Base-by-base conservation (phyloP, 23 red algal genomes). In the Agarophyton chilense region DNA sequence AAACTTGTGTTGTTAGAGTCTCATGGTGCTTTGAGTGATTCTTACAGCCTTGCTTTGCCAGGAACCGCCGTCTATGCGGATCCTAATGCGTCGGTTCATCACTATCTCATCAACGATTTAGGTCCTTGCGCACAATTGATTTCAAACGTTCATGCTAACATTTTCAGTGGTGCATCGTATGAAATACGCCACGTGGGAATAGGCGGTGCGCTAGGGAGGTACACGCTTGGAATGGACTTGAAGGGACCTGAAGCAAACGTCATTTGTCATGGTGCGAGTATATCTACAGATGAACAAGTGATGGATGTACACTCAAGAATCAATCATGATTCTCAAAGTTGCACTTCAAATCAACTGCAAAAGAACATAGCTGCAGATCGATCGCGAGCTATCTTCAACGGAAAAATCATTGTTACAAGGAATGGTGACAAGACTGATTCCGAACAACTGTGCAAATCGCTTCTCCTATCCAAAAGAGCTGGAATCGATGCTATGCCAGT, bases 401-500 rank as follows among this genome's bases (percentile, higher is more conserved):
- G 96, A 28, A 92, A 83, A 31, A 85, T 98, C 10, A 57, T 91
- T 19, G 91, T 98, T 7, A 87, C 78, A 50, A 55, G 61, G 81
- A 78, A 88, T 47, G 78, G 81, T 24, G 61, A 79, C 11, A 8
- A 62, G 50, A 95, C 92, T 34, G 79, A 91, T 54, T 72, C 92
- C 0, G 66, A 92, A 51, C 96, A 98, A 52, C 90, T 98, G 21
- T 95, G 88, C 38, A 89, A 80, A 50, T 94, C 92, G 21, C 67
- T 98, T 51, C 57, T 98, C 36, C 79, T 98, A 72, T 93, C 89
- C 24, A 74, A 79, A 28, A 76, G 47, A 43, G 92, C 93, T n/a
- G 74, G 68, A 46, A 82, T 95, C 0, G 85, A 95, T 50, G 93
- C 92, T 16, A 95, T 98, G 88, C 96, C 96, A 22, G 87, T 93